Base-by-base conservation (phyloP, 805 yeast genomes). In the Hanseniaspora lindneri region DNA sequence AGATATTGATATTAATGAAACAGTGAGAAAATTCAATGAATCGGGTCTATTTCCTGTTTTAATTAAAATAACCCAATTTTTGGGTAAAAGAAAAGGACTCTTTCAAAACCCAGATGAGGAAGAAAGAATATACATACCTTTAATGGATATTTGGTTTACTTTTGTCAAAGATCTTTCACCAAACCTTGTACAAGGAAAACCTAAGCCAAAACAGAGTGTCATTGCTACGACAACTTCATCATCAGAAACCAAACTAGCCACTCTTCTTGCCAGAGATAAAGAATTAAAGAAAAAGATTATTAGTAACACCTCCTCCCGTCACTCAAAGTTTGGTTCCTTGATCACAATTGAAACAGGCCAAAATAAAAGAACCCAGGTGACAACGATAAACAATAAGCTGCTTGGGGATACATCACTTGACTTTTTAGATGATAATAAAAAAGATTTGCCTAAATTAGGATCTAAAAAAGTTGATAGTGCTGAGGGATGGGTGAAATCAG, bases 321-420 rank as follows among this genome's bases (percentile, higher is more conserved):
- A 89, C 60, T 88, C 92, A 2, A 72, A 95, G 46, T 89, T 89
- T 66, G 98, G 98, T 0, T 79, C 96, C 0, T 66, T 88, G 53
- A 63, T 87, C 10, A 79, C 94, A 1, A 69, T 89, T 27, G 77
- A 80, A 52, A 75, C 80, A 17, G 71, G 73, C 21, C 78, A 79
- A 47, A 69, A 77, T 25, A 70, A 67, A 3, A 68, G 83, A 25
- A 62, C 41, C 7, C 49, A 46, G 19, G 2, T 46, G 4, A 28
- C 41, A 2, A 37, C 19, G 10, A 35, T 40, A 3, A 40, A 34
- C 20, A 47, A 40, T 20, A 25, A 16, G 8, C 20, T 43, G 16
- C n/a, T 46, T 24, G 21, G 27, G 1, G 49, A 46, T 25, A 19
- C 16, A 16, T 34, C 33, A 3, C 29, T 46, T 21, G 49, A 46